Evolutionary conservation across 495 filamentous ascomycete species (phyloP), one percentile per base, ranked within the genome.

Genomic region (Penicillium crystallinum): DNA sequence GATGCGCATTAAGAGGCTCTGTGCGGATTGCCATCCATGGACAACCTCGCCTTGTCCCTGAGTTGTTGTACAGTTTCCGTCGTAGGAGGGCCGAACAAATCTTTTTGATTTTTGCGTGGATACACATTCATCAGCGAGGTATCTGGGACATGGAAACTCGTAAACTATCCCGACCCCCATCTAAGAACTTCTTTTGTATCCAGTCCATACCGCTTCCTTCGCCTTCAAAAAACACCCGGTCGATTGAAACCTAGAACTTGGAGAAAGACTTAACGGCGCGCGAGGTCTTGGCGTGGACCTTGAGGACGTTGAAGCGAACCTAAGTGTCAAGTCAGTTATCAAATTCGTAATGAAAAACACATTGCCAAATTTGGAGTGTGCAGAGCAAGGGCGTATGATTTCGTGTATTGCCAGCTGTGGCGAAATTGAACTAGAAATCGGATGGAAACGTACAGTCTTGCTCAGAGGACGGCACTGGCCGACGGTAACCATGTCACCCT

Each of bases 271-370:
- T 99, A 75, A 97, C 90, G 56, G 83, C 80, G 91, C 96, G 71
- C 89, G 84, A 70, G 93, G 93, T 64, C 46, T 48, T 48, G 46
- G 46, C 33, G 46, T 35, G 46, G 35, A 48, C 93, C 67, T 92
- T 90, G 66, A 98, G 87, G 67, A 92, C 88, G 80, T 99, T 99
- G 89, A 99, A 99, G 62, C 93, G 93, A 61, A 98, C 89, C 91
- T 97, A 51, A 52, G 40, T 49, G 10, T 35, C 6, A 34, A 56
- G 57, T 70, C 59, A 70, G 63, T 36, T 29, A 46, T 15, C 6
- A 29, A 38, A 15, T 55, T 45, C 42, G 46, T 9, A 50, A 38
- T 17, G 34, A 41, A 12, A 25, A 45, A 15, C 8, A 22, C 4
- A 12, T 1, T 19, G 17, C 11, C n/a, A 36, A 22, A 25, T 45